These are phyloP conservation scores for Condylostoma magnum DNA, from an alignment of 169 alveolate genomes.

Conservation along the genomic window DNA sequence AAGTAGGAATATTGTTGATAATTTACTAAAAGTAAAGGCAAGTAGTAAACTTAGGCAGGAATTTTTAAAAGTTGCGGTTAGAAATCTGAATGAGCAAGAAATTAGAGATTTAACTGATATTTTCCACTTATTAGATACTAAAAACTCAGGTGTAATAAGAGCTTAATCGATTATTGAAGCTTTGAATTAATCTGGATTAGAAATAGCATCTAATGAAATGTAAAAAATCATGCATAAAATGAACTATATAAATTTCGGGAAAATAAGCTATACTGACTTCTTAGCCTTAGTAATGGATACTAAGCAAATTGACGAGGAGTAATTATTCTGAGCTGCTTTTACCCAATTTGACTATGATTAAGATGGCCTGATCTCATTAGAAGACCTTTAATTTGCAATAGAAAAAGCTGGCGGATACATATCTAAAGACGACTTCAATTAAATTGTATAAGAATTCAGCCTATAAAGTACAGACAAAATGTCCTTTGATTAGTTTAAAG, in stretches of 20 bases:
- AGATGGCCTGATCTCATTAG: neutral
- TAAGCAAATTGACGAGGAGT: neutral
- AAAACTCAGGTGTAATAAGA: neutral
- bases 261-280: neutral
- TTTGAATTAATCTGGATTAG: neutral
- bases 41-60: slow-evolving; percentile 13
- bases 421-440: neutral
- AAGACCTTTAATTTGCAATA: neutral
- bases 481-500: slow-evolving; percentile 11
- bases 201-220: neutral
- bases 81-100: neutral
- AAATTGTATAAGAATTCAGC: neutral
- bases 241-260: neutral
- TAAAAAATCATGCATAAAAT: neutral
- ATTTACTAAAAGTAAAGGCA: too few relatives aligned
- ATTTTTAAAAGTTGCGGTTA: neutral
- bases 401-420: neutral
- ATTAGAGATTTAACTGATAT: neutral
- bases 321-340: slow-evolving; percentile 4
- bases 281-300: neutral
- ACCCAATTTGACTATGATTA: neutral
- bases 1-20: too few relatives aligned
- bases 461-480: neutral
- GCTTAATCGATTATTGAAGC: neutral
- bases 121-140: neutral